A percentile compares a stretch with the other conserved stretches of the same genome.
Evolutionary conservation across 305 asterid species (phyloP).

Genomic region (Rubia tinctorum): DNA sequence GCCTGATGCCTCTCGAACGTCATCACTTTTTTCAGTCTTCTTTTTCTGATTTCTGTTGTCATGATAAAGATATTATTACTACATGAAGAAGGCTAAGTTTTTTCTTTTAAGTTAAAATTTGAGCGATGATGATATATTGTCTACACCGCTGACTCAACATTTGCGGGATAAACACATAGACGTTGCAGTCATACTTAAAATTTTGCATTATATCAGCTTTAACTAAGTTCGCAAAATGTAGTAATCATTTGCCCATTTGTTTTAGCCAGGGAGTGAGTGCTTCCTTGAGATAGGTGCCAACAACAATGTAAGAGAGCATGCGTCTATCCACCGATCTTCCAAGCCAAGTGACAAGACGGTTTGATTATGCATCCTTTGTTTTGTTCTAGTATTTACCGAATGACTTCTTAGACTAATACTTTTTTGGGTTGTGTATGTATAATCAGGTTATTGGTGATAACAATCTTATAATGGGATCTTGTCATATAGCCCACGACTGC

Average conservation of each 20-base stretch:
- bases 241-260: conserved; percentile 18
- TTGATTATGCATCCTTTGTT: conserved; percentile 18
- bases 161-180: too few relatives aligned
- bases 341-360: conserved; percentile 71
- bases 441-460: conserved; percentile 74
- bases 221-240: background rate
- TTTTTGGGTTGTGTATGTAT: conserved; percentile 12
- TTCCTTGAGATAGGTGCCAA: conserved; percentile 91
- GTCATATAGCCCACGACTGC: conserved; percentile 98
- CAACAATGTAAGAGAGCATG: conserved; percentile 80
- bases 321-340: conserved; percentile 93
- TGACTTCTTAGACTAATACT: conserved; percentile 2
- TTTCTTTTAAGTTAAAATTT: too few relatives aligned
- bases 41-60: background rate
- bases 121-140: too few relatives aligned
- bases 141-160: too few relatives aligned
- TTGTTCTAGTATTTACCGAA: conserved; percentile 4
- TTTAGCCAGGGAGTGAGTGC: conserved; percentile 80
- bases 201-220: background rate
- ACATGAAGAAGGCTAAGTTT: background rate
- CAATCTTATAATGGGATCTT: conserved; percentile 94
- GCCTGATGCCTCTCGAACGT: background rate
- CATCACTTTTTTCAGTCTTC: background rate
- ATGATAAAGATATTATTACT: background rate
- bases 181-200: background rate